Conservation (phyloP, 164 flowering plant genomes). For the Brasenia schreberi region DNA sequence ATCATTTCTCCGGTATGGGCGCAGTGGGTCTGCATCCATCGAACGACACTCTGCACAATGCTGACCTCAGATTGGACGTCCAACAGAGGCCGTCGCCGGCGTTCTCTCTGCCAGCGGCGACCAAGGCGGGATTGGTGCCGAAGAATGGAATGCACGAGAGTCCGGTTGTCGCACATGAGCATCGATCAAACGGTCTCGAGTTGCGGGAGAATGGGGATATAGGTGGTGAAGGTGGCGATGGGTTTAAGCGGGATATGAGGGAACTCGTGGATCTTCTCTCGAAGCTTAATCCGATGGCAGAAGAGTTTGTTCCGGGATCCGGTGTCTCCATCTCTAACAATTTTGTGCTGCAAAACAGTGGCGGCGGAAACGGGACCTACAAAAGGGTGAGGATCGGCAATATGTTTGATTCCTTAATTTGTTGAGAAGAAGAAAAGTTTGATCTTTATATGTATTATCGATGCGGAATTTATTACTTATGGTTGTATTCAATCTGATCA, state of each 20-base stretch:
- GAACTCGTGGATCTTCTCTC: conserved; percentile 77
- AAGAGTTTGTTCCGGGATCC: conserved; percentile 81
- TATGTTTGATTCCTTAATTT: not conserved
- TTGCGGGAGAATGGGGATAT: conserved; percentile 15
- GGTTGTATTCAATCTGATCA: conserved; percentile 6
- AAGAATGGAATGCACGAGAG: conserved; percentile 5
- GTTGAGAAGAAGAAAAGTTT: not conserved
- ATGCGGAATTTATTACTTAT: not conserved
- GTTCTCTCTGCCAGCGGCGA: not conserved
- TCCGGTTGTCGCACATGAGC: not conserved
- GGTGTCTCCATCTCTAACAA: conserved; percentile 17
- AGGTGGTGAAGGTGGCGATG: conserved; percentile 13
- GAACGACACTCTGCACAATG: not conserved
- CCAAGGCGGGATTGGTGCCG: conserved; percentile 2
- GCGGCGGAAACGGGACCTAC: conserved; percentile 17
- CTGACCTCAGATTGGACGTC: conserved; percentile 3
- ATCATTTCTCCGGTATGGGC: conserved; percentile 11
- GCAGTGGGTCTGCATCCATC: conserved; percentile 1
- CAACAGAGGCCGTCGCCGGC: not conserved
- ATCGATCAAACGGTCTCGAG: conserved; percentile 13
- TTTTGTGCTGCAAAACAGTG: conserved; percentile 8
- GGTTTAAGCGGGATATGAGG: conserved; percentile 55
- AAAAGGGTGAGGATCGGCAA: conserved; percentile 28
- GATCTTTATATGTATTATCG: too few relatives aligned
- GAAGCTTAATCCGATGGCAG: conserved; percentile 84